Conservation (phyloP, 768 basidiomycete genomes). For the Lactifluus hygrophoroides region DNA sequence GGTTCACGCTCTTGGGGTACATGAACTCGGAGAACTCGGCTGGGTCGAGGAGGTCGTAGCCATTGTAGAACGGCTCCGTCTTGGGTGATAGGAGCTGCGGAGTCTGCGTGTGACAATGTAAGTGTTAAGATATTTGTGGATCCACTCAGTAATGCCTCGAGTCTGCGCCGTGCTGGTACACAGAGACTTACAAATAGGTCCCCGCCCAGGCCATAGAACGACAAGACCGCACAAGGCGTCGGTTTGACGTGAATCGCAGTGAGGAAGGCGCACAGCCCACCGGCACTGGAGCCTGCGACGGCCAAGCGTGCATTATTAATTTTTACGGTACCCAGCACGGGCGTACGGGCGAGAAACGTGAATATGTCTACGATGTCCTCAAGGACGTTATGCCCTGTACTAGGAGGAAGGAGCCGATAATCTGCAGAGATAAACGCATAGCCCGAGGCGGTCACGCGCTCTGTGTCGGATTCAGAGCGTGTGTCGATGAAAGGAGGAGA, state of each 20-base stretch:
- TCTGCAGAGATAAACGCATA: constrained; percentile 55
- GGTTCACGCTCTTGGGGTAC: constrained; percentile 31
- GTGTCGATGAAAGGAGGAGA: neutral
- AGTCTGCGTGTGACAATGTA: constrained; percentile 29
- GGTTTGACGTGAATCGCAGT: constrained; percentile 47
- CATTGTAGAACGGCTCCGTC: constrained; percentile 41
- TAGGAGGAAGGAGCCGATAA: constrained; percentile 46
- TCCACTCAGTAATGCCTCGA: neutral
- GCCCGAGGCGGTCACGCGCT: constrained; percentile 38
- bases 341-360: constrained; percentile 31
- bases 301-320: constrained; percentile 40
- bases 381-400: constrained; percentile 48
- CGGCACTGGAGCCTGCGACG: constrained; percentile 51
- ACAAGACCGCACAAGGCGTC: constrained; percentile 45
- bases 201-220: constrained; percentile 59
- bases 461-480: constrained; percentile 26
- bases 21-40: constrained; percentile 38
- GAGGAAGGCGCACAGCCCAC: constrained; percentile 56
- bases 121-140: neutral
- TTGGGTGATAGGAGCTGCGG: constrained; percentile 45
- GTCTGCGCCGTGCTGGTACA: neutral
- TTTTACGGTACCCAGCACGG: constrained; percentile 9
- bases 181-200: constrained; percentile 36
- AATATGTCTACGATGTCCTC: constrained; percentile 53
- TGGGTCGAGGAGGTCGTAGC: constrained; percentile 47